Evolutionary conservation across 2,329 filamentous ascomycete genomes (phyloP).

Genomic region (Aspergillus bombycis): DNA sequence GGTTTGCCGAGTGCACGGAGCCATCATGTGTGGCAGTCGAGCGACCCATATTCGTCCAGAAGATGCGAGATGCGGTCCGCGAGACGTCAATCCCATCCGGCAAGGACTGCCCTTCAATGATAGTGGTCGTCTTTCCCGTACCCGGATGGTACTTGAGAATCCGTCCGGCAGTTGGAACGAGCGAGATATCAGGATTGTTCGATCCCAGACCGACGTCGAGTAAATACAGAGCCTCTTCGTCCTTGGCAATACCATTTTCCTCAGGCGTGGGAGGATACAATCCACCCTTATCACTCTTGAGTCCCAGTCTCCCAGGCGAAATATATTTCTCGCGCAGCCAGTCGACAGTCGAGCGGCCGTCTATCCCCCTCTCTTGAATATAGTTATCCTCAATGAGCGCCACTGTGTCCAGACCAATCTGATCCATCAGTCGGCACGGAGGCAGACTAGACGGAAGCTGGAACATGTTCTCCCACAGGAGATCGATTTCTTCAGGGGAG

Average conservation of each 20-base stretch:
- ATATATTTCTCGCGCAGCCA: conserved; percentile 54
- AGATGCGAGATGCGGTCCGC: conserved; percentile 40
- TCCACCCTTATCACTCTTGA: conserved; percentile 40
- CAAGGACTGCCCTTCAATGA: conserved; percentile 15
- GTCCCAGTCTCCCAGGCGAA: conserved; percentile 50
- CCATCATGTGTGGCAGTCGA: conserved; percentile 42
- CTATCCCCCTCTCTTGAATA: conserved; percentile 51
- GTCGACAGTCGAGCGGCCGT: conserved; percentile 43
- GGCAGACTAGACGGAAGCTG: conserved; percentile 30
- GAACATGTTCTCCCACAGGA: conserved; percentile 49
- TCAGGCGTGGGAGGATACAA: conserved; percentile 30
- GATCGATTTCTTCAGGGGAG: conserved; percentile 54
- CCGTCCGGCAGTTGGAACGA: conserved; percentile 11
- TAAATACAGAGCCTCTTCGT: conserved; percentile 23
- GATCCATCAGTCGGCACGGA: conserved; percentile 47
- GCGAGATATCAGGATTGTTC: conserved; percentile 21
- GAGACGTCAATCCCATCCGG: conserved; percentile 54
- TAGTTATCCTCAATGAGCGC: conserved; percentile 59
- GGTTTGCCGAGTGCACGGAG: conserved; percentile 45
- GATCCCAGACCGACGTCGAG: conserved; percentile 29
- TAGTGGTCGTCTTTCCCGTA: not conserved
- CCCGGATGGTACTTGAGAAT: conserved; percentile 1
- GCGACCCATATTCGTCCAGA: conserved; percentile 58
- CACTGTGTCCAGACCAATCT: conserved; percentile 58
- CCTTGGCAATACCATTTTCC: conserved; percentile 10